A percentile compares a stretch with the other conserved stretches of the same genome.
Conservation (phyloP, 805 yeast species). For the Wickerhamomyces ciferrii region DNA sequence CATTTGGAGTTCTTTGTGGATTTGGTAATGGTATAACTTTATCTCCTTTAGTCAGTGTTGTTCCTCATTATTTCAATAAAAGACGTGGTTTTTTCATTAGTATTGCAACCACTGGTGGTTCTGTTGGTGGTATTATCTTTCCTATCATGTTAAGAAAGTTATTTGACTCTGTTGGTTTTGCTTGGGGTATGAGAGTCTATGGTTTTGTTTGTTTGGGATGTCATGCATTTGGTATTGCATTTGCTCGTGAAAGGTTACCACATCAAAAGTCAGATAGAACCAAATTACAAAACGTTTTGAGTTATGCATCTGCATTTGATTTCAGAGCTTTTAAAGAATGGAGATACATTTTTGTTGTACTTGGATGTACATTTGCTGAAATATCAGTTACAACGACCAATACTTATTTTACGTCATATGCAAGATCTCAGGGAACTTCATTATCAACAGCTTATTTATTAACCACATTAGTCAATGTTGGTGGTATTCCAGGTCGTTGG, state of each 20-base stretch:
- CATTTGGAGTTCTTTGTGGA: constrained; percentile 48
- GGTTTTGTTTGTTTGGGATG: constrained; percentile 28
- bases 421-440: constrained; percentile 37
- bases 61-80: constrained; percentile 54
- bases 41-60: constrained; percentile 49
- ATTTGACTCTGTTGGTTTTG: constrained; percentile 37
- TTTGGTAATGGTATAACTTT: constrained; percentile 49
- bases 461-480: constrained; percentile 37
- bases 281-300: constrained; percentile 22
- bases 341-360: constrained; percentile 35
- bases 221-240: constrained; percentile 4
- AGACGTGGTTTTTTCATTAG: constrained; percentile 49
- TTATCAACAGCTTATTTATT: constrained; percentile 36
- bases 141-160: constrained; percentile 42
- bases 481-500: constrained; percentile 39
- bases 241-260: constrained; percentile 37
- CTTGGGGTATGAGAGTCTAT: constrained; percentile 47
- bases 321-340: constrained; percentile 35
- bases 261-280: constrained; percentile 20
- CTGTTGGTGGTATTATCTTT: constrained; percentile 44
- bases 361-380: constrained; percentile 44
- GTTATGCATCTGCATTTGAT: constrained; percentile 24
- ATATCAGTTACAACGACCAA: constrained; percentile 36
- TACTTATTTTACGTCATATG: constrained; percentile 47
- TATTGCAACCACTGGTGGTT: constrained; percentile 39